Evolutionary conservation across 495 filamentous ascomycete genomes (phyloP).

Genomic region (Letharia lupina): DNA sequence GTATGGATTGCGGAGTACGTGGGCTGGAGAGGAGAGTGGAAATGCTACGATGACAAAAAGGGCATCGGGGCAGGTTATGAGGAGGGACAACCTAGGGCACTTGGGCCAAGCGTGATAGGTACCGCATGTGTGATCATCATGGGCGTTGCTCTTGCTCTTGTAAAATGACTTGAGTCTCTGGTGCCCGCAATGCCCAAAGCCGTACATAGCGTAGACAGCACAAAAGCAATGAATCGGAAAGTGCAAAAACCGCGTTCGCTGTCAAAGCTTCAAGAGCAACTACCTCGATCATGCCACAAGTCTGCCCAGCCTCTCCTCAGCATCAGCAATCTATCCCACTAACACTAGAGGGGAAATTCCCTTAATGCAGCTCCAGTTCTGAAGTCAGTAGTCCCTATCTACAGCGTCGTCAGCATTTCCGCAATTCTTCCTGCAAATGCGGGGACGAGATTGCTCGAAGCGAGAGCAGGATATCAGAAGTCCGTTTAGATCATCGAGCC

Average conservation of each 20-base stretch:
- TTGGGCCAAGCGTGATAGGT: constrained; percentile 3
- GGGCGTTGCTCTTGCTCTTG: not conserved
- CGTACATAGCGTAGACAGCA: not conserved
- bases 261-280: not conserved
- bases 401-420: too few species aligned
- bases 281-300: not conserved
- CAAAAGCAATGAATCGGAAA: not conserved
- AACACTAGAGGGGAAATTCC: too few species aligned
- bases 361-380: too few species aligned
- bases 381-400: too few species aligned
- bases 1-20: constrained; percentile 38
- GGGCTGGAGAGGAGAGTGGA: constrained; percentile 28
- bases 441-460: not conserved
- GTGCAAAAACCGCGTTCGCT: not conserved
- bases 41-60: constrained; percentile 18
- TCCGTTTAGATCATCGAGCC: constrained; percentile 53
- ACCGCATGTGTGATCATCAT: not conserved
- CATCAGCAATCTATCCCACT: too few species aligned
- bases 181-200: not conserved
- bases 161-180: not conserved
- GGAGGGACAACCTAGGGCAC: constrained; percentile 23
- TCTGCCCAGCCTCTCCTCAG: not conserved
- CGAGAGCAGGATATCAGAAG: constrained; percentile 42
- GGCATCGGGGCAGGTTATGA: constrained; percentile 14
- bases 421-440: not conserved